These are phyloP conservation scores for Talaromyces islandicus DNA, from an alignment of 2,329 filamentous ascomycete genomes.

Conservation along the genomic window DNA sequence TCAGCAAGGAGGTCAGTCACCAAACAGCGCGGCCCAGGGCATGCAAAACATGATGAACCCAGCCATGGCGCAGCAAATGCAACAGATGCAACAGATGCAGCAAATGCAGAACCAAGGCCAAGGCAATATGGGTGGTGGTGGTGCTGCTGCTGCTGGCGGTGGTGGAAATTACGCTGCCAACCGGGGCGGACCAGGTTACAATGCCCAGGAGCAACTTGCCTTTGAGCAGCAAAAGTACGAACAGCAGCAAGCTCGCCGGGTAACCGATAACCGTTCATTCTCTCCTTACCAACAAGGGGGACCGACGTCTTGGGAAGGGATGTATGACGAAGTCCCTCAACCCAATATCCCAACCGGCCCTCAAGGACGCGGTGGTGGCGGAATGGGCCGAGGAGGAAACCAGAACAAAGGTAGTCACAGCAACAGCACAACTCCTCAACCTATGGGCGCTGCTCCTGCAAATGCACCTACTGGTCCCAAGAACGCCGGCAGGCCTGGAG, in stretches of 20 bases:
- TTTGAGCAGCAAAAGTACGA: slow-evolving; percentile 78
- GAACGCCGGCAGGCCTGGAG: slow-evolving; percentile 85
- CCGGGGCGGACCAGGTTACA: slow-evolving; percentile 52
- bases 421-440: slow-evolving; percentile 35
- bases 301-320: slow-evolving; percentile 91
- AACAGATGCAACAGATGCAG: slow-evolving; percentile 61
- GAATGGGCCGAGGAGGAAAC: slow-evolving; percentile 36
- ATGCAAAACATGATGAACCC: slow-evolving; percentile 59
- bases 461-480: slow-evolving; percentile 92
- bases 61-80: slow-evolving; percentile 69
- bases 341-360: slow-evolving; percentile 58
- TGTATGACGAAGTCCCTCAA: slow-evolving; percentile 94
- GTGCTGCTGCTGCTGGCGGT: slow-evolving; percentile 28
- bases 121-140: slow-evolving; percentile 24
- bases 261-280: slow-evolving; percentile 37
- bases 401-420: slow-evolving; percentile 31
- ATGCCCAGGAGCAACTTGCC: slow-evolving; percentile 64
- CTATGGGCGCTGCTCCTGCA: slow-evolving; percentile 56
- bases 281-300: slow-evolving; percentile 50
- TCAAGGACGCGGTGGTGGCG: slow-evolving; percentile 37
- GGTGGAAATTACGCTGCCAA: slow-evolving; percentile 33
- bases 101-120: slow-evolving; percentile 38
- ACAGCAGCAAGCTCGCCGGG: slow-evolving; percentile 57
- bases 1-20: slow-evolving; percentile 29
- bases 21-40: slow-evolving; percentile 49